Percentiles rank a stretch among this genome's conserved stretches.
Conservation (phyloP, 2,329 filamentous ascomycete genomes). For the Penicillium italicum region DNA sequence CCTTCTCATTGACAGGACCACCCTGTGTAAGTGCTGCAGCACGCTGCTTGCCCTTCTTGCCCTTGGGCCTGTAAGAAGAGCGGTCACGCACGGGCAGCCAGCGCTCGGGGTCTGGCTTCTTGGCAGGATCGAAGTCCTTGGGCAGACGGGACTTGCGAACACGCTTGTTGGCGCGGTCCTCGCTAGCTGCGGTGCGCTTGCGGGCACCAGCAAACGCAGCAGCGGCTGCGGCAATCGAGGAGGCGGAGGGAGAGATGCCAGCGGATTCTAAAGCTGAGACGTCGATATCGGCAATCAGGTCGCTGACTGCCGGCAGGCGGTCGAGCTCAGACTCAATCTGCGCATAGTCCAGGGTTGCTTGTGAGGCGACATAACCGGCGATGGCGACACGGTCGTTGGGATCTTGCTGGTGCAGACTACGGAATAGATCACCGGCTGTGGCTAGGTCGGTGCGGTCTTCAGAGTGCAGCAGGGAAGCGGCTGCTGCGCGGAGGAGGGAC, state of each 20-base stretch:
- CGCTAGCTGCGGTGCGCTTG: slow-evolving; percentile 38
- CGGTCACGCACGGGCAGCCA: slow-evolving; percentile 91
- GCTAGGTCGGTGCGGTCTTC: slow-evolving; percentile 64
- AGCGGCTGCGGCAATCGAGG: slow-evolving; percentile 29
- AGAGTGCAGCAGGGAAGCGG: slow-evolving; percentile 76
- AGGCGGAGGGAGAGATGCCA: slow-evolving; percentile 40
- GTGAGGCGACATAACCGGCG: slow-evolving; percentile 82
- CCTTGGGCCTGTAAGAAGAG: slow-evolving; percentile 83
- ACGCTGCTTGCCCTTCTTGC: slow-evolving; percentile 86
- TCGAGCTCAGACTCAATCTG: slow-evolving; percentile 36
- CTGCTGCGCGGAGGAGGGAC: slow-evolving; percentile 76
- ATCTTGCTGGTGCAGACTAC: slow-evolving; percentile 64
- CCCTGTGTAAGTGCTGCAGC: slow-evolving; percentile 78
- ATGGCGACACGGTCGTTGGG: slow-evolving; percentile 63
- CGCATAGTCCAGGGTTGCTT: slow-evolving; percentile 53
- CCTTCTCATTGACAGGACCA: slow-evolving; percentile 70
- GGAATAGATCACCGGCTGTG: slow-evolving; percentile 75
- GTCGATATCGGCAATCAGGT: slow-evolving; percentile 44
- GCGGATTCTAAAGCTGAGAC: slow-evolving; percentile 44
- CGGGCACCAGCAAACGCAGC: slow-evolving; percentile 35
- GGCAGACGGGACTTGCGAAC: slow-evolving; percentile 47
- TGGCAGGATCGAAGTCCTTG: slow-evolving; percentile 62
- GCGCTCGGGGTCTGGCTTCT: slow-evolving; percentile 81
- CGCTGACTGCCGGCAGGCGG: slow-evolving; percentile 39
- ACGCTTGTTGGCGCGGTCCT: slow-evolving; percentile 38